These are phyloP conservation scores for Xylariales sp. DNA, from an alignment of 2,329 filamentous ascomycete species.

Conservation along the genomic window DNA sequence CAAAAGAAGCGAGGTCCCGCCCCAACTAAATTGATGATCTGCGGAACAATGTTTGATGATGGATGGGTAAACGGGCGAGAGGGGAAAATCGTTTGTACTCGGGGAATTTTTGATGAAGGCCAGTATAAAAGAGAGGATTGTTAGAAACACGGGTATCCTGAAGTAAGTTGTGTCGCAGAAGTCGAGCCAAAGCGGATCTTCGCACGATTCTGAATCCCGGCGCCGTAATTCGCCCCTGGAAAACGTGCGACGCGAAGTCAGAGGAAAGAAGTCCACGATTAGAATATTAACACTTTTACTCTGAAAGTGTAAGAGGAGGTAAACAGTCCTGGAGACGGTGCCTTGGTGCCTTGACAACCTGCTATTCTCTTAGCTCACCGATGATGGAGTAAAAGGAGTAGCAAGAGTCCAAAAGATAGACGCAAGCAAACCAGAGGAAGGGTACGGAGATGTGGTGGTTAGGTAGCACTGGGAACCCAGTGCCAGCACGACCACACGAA, in stretches of 20 bases:
- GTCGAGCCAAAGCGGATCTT: constrained; percentile 45
- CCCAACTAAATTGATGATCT: constrained; percentile 52
- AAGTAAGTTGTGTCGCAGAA: constrained; percentile 56
- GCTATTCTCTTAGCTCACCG: constrained; percentile 26
- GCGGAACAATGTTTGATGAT: constrained; percentile 49
- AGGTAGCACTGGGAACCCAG: constrained; percentile 35
- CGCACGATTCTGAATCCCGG: constrained; percentile 37
- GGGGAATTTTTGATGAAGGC: constrained; percentile 22
- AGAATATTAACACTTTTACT: constrained; percentile 28
- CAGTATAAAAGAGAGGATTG: constrained; percentile 45
- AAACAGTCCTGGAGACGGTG: constrained; percentile 16
- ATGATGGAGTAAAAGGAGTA: constrained; percentile 22
- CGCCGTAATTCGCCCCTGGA: constrained; percentile 33
- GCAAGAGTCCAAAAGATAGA: constrained; percentile 21
- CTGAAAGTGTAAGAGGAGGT: constrained; percentile 15
- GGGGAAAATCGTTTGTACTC: constrained; percentile 18
- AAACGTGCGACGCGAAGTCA: constrained; percentile 24
- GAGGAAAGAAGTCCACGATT: constrained; percentile 19
- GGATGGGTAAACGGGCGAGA: constrained; percentile 27
- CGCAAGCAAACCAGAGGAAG: constrained; percentile 24
- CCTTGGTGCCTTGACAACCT: constrained; percentile 25
- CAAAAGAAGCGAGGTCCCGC: constrained; percentile 49
- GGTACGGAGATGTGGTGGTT: constrained; percentile 21
- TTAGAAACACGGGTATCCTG: constrained; percentile 51
- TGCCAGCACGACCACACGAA: constrained; percentile 33